A percentile compares a stretch with the other conserved stretches of the same genome.
Evolutionary conservation across 495 filamentous ascomycete genomes (phyloP).

Genomic region (Aspergillus coremiiformis): DNA sequence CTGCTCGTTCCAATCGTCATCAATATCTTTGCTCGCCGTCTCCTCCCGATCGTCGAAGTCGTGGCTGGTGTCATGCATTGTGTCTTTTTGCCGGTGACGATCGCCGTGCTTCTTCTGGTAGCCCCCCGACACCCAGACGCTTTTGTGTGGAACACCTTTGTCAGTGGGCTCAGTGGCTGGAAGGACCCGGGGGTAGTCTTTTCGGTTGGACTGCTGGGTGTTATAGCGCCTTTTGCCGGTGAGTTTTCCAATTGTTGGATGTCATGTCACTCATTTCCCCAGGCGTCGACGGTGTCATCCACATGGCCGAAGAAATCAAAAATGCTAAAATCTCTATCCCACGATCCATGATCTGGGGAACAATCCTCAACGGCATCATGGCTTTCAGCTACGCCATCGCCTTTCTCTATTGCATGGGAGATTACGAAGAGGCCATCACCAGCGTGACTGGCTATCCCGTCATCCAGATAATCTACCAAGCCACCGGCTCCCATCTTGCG

Average conservation of each 20-base stretch:
- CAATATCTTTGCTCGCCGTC: slow-evolving; percentile 38
- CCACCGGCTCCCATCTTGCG: slow-evolving; percentile 37
- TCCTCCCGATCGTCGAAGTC: slow-evolving; percentile 42
- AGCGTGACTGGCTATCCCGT: slow-evolving; percentile 44
- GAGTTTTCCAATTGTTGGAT: background rate
- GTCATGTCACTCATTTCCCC: background rate
- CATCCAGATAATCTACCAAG: slow-evolving; percentile 46
- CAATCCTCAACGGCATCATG: slow-evolving; percentile 37
- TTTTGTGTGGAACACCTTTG: slow-evolving; percentile 39
- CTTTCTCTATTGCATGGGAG: slow-evolving; percentile 37
- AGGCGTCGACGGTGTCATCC: slow-evolving; percentile 31
- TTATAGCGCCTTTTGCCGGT: slow-evolving; percentile 26
- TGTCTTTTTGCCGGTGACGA: slow-evolving; percentile 37
- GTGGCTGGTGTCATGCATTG: slow-evolving; percentile 43
- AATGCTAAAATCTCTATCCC: slow-evolving; percentile 34
- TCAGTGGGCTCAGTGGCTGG: slow-evolving; percentile 41
- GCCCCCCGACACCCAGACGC: slow-evolving; percentile 37
- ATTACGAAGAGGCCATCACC: slow-evolving; percentile 26
- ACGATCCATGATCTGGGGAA: slow-evolving; percentile 32
- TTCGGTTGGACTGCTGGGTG: slow-evolving; percentile 31
- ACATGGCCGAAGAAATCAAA: slow-evolving; percentile 41
- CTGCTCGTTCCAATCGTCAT: slow-evolving; percentile 30
- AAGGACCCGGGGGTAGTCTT: slow-evolving; percentile 33
- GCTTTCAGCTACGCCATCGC: slow-evolving; percentile 35
- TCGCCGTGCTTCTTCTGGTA: slow-evolving; percentile 37